Base-by-base conservation (phyloP, 495 filamentous ascomycete genomes). In the Zalerion maritima region DNA sequence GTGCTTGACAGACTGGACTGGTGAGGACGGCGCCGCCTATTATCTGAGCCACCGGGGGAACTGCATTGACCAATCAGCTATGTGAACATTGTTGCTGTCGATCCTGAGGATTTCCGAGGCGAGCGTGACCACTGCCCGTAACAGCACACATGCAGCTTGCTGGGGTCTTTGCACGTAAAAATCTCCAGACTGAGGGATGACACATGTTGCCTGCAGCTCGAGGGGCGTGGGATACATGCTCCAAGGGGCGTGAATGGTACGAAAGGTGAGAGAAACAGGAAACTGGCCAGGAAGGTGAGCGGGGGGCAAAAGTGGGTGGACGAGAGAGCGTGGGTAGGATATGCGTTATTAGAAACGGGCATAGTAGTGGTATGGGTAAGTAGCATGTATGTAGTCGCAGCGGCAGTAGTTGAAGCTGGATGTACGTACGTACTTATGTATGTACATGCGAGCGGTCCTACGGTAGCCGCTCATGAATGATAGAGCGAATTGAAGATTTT, bases 1-100 rank as follows among this genome's bases (percentile, higher is more conserved):
- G 58, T 63, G 52, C 58, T 66, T 26, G 64, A 72, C 28, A 65
- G 41, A 47, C 64, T 71, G 30, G 57, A 58, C 21, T 63, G 60
- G 23, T 63, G 55, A 25, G 61, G 62, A 38, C 64, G 50, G 36
- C 57, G 50, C 34, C 56, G 57, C 41, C 64, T 63, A 49, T 64
- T 59, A 50, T 68, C 64, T 46, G 50, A 50, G 47, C 62, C 54
- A 41, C 62, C 61, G 34, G 64, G 62, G 15, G 62, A 64, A 46
- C 57, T 70, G 46, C 31, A 32, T 46, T 42, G 26, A 26, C 58
- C 60, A 61, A 66, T 64, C 39, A 47, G 26, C 39, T 44, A 28
- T 11, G n/a, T 14, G n/a, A 31, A 5, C 14, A 31, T 10, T 19
- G 14, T 21, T 20, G 2, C 9, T 21, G 12, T 26, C 14, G 14